A percentile compares a stretch with the other conserved stretches of the same genome.
These are phyloP conservation scores for Verticillium nonalfalfae DNA, from an alignment of 2,329 filamentous ascomycete species.

Conservation along the genomic window DNA sequence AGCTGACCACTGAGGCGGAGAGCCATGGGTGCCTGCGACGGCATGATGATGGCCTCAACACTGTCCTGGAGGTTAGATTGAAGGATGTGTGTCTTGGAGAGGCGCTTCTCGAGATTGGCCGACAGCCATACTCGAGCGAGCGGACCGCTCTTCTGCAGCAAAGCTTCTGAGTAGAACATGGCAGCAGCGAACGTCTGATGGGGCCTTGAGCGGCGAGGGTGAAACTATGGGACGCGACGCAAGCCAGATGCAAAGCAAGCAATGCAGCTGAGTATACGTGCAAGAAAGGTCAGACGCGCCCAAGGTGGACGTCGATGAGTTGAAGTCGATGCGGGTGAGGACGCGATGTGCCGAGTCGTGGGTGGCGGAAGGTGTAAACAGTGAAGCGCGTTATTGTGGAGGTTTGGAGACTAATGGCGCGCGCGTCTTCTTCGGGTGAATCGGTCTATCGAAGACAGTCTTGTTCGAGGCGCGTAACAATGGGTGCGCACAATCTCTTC, in stretches of 20 bases:
- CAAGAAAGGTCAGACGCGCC: constrained; percentile 9
- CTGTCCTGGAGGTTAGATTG: constrained; percentile 93
- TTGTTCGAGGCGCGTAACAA: constrained; percentile 1
- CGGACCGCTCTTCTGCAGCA: constrained; percentile 94
- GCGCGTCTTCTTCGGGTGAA: background rate
- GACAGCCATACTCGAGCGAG: constrained; percentile 97
- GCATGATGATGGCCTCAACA: constrained; percentile 90
- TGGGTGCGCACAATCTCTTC: background rate
- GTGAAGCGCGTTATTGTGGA: constrained; percentile 15
- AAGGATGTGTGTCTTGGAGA: constrained; percentile 92
- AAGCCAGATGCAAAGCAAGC: constrained; percentile 3
- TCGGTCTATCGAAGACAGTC: background rate
- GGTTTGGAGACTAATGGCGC: constrained; percentile 8
- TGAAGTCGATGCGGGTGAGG: background rate
- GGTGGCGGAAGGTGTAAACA: constrained; percentile 14
- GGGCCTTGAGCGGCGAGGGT: background rate
- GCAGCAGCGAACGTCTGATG: constrained; percentile 21
- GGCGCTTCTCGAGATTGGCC: constrained; percentile 95
- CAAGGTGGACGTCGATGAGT: constrained; percentile 2
- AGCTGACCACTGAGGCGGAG: constrained; percentile 90
- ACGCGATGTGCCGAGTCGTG: background rate
- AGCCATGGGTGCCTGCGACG: constrained; percentile 89
- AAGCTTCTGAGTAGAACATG: constrained; percentile 98
- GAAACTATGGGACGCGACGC: background rate
- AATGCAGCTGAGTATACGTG: constrained; percentile 3